Evolutionary conservation across 768 basidiomycete species (phyloP).

Genomic region (Termitomyces sp.): DNA sequence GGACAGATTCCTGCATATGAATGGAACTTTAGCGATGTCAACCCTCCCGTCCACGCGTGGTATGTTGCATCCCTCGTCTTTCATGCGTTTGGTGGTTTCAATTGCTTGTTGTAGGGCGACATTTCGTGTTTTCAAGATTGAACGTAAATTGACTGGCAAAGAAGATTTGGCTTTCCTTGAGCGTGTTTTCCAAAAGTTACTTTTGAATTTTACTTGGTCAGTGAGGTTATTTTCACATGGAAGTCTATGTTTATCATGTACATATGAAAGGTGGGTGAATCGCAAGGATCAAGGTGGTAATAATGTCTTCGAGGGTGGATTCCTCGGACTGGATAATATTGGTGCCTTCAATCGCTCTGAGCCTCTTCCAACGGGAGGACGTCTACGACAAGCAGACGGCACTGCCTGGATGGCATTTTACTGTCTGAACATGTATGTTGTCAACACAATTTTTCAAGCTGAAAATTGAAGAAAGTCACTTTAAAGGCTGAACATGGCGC

Average conservation of each 20-base stretch:
- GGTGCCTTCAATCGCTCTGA: constrained; percentile 98
- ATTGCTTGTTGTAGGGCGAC: constrained; percentile 60
- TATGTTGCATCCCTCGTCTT: constrained; percentile 20
- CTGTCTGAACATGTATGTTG: constrained; percentile 83
- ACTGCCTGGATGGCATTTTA: constrained; percentile 99
- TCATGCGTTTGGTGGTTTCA: not conserved
- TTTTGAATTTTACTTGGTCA: constrained; percentile 96
- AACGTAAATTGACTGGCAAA: constrained; percentile 87
- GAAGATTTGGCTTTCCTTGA: constrained; percentile 93
- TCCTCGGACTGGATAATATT: constrained; percentile 97
- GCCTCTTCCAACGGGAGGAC: constrained; percentile 91
- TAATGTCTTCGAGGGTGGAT: constrained; percentile 98
- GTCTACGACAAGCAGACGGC: constrained; percentile 92
- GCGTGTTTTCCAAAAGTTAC: constrained; percentile 95
- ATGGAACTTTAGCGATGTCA: constrained; percentile 99
- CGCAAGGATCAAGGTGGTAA: constrained; percentile 93
- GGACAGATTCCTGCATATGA: constrained; percentile 99
- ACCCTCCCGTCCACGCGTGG: constrained; percentile 99
- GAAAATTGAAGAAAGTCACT: not conserved
- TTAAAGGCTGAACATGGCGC: constrained; percentile 87
- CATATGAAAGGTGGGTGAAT: constrained; percentile 82
- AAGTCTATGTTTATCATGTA: not conserved
- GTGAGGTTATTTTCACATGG: constrained; percentile 11
- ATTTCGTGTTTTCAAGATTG: constrained; percentile 98
- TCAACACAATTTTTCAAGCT: not conserved